Base-by-base conservation (phyloP, 495 filamentous ascomycete genomes). In the Aspergillus avenaceus region DNA sequence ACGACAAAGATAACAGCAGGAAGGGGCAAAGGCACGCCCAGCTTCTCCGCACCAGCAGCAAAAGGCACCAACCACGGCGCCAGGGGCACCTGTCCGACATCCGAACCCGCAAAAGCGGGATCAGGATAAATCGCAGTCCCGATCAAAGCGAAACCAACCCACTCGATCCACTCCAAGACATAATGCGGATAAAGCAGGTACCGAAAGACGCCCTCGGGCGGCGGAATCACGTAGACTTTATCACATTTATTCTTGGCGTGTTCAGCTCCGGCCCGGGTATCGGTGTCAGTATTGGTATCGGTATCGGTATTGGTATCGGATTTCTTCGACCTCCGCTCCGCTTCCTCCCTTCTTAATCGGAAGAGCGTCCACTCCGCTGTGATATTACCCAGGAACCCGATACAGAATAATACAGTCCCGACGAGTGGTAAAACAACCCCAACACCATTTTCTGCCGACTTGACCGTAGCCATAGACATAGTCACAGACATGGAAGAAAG, bases 151-250 rank as follows among this genome's bases (percentile, higher is more conserved):
- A 90, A 98, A 0, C 93, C 93, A 16, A 77, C 60, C 93, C 95
- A 97, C 72, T 98, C 95, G 42, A 96, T 66, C 93, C 93, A 98
- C 76, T 98, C 93, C 53, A 82, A 86, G 41, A 93, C 78, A 63
- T 95, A 97, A 63, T 98, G 95, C 51, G 93, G 91, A 71, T 86
- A 95, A 46, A 97, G 77, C 60, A 96, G 80, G 49, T 77, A 84
- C 42, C 71, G 72, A 71, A 98, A 98, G 32, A 96, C 70, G 2
- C 91, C 91, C 31, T 84, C 82, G 51, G 84, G 70, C 0, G 95
- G 95, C 3, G 93, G 93, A 40, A 98, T 81, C 69, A 86, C 84
- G 63, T 98, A 98, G 47, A 95, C 79, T 71, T 96, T 96, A n/a
- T 84, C 77, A 52, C 63, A 74, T 24, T 65, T 72, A 55, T 66